Evolutionary conservation across 352 stramenopile species (phyloP).

Genomic region (Globisporangium cederbergense): DNA sequence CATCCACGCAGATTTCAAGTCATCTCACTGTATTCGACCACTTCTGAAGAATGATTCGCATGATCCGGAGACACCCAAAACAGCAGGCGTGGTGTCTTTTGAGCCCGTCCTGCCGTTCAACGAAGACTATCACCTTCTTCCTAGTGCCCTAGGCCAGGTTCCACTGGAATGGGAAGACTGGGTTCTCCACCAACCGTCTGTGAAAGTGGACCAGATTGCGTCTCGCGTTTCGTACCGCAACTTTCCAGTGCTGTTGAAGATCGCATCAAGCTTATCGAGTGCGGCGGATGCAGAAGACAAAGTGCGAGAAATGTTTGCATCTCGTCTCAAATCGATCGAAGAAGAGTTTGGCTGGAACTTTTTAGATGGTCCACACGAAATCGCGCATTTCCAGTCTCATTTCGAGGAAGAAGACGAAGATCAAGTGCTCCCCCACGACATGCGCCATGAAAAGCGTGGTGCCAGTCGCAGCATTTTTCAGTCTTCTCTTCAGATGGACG

Average conservation of each 20-base stretch:
- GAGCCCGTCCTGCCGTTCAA: not conserved
- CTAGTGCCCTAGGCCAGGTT: slow-evolving; percentile 22
- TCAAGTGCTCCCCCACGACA: slow-evolving; percentile 1
- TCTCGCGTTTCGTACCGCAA: slow-evolving; percentile 70
- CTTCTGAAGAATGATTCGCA: not conserved
- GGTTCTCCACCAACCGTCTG: slow-evolving; percentile 33
- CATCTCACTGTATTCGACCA: slow-evolving; percentile 2
- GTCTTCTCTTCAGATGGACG: slow-evolving; percentile 31
- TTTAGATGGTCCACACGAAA: slow-evolving; percentile 30
- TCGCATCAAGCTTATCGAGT: slow-evolving; percentile 31
- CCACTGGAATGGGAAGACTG: slow-evolving; percentile 47
- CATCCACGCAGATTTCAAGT: slow-evolving; percentile 23
- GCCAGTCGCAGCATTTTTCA: slow-evolving; percentile 19
- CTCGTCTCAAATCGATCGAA: slow-evolving; percentile 29
- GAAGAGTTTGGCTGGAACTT: slow-evolving; percentile 48
- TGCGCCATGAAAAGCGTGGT: slow-evolving; percentile 8
- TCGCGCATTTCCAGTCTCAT: slow-evolving; percentile 33
- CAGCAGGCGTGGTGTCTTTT: slow-evolving; percentile 2
- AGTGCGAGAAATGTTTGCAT: slow-evolving; percentile 34
- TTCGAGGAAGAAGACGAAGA: slow-evolving; percentile 23
- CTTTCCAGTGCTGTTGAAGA: slow-evolving; percentile 62
- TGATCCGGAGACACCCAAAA: not conserved
- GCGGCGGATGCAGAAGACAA: slow-evolving; percentile 40
- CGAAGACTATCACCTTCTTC: slow-evolving; percentile 4
- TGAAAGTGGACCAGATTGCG: slow-evolving; percentile 49